phyloP scores from a whole-genome alignment of 371 early-diverging fungal species.

The Haplosporangium sp. region DNA sequence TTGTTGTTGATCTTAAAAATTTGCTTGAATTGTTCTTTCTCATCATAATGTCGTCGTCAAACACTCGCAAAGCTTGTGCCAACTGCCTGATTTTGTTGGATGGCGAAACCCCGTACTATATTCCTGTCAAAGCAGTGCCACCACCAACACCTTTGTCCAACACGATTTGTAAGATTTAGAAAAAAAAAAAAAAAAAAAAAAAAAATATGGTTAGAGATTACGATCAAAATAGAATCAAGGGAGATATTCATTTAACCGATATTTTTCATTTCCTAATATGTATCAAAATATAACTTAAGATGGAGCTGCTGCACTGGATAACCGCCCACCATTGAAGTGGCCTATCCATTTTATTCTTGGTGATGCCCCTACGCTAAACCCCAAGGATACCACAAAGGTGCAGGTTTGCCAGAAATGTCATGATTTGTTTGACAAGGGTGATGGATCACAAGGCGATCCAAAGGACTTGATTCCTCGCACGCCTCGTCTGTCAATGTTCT shows the following conservation, averaged over 20 bases:
- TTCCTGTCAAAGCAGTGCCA: constrained; percentile 31
- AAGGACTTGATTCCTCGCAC: constrained; percentile 42
- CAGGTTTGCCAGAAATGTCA: constrained; percentile 45
- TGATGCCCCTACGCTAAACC: constrained; percentile 39
- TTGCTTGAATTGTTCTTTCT: background rate
- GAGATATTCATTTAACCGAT: background rate
- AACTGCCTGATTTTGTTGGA: constrained; percentile 39
- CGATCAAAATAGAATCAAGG: background rate
- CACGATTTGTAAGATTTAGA: constrained; percentile 37
- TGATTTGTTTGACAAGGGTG: constrained; percentile 36
- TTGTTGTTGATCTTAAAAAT: background rate
- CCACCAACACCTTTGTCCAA: constrained; percentile 43
- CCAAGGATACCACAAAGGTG: constrained; percentile 43
- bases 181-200: background rate
- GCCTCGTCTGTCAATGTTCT: constrained; percentile 46
- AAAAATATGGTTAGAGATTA: background rate
- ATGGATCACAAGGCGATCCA: constrained; percentile 34
- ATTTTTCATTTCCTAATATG: background rate
- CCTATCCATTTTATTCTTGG: constrained; percentile 44
- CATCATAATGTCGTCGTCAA: constrained; percentile 33
- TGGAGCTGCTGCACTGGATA: constrained; percentile 46
- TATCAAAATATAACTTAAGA: constrained; percentile 8
- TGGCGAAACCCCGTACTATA: constrained; percentile 33
- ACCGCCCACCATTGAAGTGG: constrained; percentile 40
- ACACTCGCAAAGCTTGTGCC: constrained; percentile 44